These are phyloP conservation scores for Adansonia madagascariensis DNA, from an alignment of 441 rosid species.

Conservation along the genomic window DNA sequence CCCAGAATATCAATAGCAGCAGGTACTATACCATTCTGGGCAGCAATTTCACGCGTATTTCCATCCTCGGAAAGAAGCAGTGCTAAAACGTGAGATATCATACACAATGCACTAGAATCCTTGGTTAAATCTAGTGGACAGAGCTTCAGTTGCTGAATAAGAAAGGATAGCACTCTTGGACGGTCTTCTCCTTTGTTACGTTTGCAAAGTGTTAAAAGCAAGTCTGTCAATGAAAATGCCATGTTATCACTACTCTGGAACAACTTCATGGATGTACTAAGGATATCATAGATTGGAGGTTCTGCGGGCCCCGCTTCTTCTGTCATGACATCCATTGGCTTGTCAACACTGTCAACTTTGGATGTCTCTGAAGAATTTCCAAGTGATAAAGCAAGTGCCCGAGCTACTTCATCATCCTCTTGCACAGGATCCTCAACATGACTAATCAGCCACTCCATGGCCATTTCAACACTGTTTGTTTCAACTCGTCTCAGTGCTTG, in stretches of 20 bases:
- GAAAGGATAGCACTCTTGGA: constrained; percentile 70
- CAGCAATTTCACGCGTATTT: constrained; percentile 76
- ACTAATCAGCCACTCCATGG: constrained; percentile 93
- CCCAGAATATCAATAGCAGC: constrained; percentile 68
- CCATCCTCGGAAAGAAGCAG: constrained; percentile 86
- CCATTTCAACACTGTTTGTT: constrained; percentile 97
- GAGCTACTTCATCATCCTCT: constrained; percentile 98
- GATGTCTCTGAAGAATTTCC: constrained; percentile 89
- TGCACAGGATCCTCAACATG: constrained; percentile 94
- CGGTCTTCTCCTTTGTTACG: constrained; percentile 85
- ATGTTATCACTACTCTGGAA: constrained; percentile 74
- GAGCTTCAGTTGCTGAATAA: constrained; percentile 84
- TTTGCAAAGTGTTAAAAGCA: constrained; percentile 84
- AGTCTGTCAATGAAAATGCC: constrained; percentile 85
- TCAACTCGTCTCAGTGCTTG: constrained; percentile 91
- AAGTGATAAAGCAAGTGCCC: constrained; percentile 92
- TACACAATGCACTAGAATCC: constrained; percentile 74
- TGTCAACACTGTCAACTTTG: constrained; percentile 74
- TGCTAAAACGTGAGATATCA: constrained; percentile 83
- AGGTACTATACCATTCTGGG: constrained; percentile 70
- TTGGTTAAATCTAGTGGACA: constrained; percentile 69
- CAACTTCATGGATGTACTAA: constrained; percentile 78
- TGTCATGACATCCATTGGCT: constrained; percentile 57
- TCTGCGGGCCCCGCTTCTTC: constrained; percentile 58
- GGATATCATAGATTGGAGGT: constrained; percentile 84